Evolutionary conservation across 768 basidiomycete genomes (phyloP), one percentile per base, ranked within the genome.

Genomic region (Boletus vinaceobasis): DNA sequence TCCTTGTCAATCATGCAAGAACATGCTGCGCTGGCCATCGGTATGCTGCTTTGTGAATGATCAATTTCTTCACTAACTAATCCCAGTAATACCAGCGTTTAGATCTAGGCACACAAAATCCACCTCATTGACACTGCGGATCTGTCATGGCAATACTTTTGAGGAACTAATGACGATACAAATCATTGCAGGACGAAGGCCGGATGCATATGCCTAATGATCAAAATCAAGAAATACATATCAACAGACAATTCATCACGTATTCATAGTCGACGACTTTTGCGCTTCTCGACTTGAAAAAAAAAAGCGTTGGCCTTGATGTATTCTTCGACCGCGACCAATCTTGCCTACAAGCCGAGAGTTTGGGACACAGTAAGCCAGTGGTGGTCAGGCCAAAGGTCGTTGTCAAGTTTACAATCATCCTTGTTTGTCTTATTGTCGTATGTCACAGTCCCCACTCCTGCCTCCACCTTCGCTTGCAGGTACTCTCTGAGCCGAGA

Each of bases 321-420:
- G 31, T 19, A 32, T 31, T 31, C 14, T 27, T 39, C 21, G 7
- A 45, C 27, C 2, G 4, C 47, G 29, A 17, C 39, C 26, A 10
- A 2, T 17, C 19, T 32, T n/a, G 35, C 29, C 48, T 60, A 65
- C 48, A 65, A 46, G 39, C 55, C 65, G n/a, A 63, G 58, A 11
- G 47, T 47, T 40, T 59, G 31, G 32, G 21, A 29, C 29, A 68
- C 62, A 23, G 63, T 64, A 49, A 57, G 51, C 67, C 71, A 71
- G 36, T 54, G 50, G 32, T 69, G 65, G 19, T 50, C 65, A 23
- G 52, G 52, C 65, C 65, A 65, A 17, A 67, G 48, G 32, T 60
- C 29, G 43, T 67, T 70, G 17, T 69, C 70, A 46, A 53, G 58
- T 39, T 67, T 57, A 7, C 56, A 31, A 6, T 53, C 56, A 29